These are phyloP conservation scores for Suillus brevipes DNA, from an alignment of 768 basidiomycete genomes.

Conservation along the genomic window DNA sequence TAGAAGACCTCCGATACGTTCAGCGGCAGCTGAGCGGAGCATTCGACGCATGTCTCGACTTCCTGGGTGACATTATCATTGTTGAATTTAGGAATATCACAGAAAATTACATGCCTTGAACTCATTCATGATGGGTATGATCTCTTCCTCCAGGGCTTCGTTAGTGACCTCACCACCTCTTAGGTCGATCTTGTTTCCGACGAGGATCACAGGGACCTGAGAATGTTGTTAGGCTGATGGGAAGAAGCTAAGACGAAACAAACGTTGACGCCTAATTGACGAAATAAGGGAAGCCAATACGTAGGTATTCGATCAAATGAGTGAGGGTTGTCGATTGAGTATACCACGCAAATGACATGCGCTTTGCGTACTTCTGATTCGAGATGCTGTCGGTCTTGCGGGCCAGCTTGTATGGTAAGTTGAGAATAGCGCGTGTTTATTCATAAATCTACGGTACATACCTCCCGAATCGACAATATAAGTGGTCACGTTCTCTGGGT, in stretches of 20 bases:
- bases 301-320: constrained; percentile 98
- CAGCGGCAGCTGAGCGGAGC: constrained; percentile 85
- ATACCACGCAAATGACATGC: constrained; percentile 97
- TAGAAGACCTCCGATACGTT: constrained; percentile 98
- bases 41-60: constrained; percentile 97
- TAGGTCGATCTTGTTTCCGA: constrained; percentile 98
- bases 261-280: constrained; percentile 94
- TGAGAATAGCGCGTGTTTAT: constrained; percentile 8
- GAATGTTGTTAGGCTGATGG: background rate
- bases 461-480: constrained; percentile 98
- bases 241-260: constrained; percentile 22
- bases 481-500: constrained; percentile 96
- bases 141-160: constrained; percentile 91
- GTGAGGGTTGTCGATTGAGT: constrained; percentile 93
- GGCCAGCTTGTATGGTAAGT: constrained; percentile 57
- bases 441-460: constrained; percentile 38
- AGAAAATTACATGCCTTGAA: constrained; percentile 72
- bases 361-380: constrained; percentile 96
- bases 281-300: constrained; percentile 95
- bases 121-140: constrained; percentile 96
- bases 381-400: constrained; percentile 83
- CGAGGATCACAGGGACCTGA: constrained; percentile 93
- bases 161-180: constrained; percentile 93
- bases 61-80: constrained; percentile 54
- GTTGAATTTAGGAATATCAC: constrained; percentile 7